Conservation (phyloP, 2,329 filamentous ascomycete genomes). For the Claviceps capensis region DNA sequence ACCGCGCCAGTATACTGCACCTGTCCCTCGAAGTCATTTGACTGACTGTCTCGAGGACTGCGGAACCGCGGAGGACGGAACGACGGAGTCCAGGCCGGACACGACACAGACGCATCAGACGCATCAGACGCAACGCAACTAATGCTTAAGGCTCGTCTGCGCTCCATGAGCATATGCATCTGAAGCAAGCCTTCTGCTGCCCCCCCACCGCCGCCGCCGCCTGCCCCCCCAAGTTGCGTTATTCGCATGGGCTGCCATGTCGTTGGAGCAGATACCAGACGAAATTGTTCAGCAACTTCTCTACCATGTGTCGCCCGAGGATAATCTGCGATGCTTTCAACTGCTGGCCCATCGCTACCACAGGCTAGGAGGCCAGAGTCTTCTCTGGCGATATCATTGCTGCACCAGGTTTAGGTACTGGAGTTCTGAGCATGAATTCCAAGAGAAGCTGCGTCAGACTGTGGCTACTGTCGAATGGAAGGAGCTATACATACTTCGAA, state of each 20-base stretch:
- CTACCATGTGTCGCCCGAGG: constrained; percentile 42
- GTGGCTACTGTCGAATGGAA: constrained; percentile 61
- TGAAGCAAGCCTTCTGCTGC: not conserved
- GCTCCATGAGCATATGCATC: not conserved
- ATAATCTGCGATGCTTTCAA: constrained; percentile 35
- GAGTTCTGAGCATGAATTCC: constrained; percentile 51
- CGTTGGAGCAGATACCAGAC: constrained; percentile 49
- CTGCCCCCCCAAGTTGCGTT: not conserved
- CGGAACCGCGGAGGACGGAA: not conserved
- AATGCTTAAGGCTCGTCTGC: not conserved
- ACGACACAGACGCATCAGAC: not conserved
- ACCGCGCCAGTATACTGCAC: not conserved
- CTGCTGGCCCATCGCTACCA: constrained; percentile 49
- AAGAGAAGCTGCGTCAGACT: constrained; percentile 36
- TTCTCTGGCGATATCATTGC: constrained; percentile 75
- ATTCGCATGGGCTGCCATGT: constrained; percentile 16
- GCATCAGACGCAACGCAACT: not conserved
- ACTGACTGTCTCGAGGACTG: not conserved
- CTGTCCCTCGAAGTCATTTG: no score
- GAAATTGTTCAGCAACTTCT: constrained; percentile 78
- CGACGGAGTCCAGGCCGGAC: not conserved
- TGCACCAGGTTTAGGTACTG: constrained; percentile 57
- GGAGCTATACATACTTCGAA: constrained; percentile 44
- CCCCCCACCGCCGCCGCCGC: not conserved
- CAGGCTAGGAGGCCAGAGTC: constrained; percentile 51